These are phyloP conservation scores for Meyerozyma elateridarum DNA, from an alignment of 1,139 yeast genomes.

Conservation along the genomic window DNA sequence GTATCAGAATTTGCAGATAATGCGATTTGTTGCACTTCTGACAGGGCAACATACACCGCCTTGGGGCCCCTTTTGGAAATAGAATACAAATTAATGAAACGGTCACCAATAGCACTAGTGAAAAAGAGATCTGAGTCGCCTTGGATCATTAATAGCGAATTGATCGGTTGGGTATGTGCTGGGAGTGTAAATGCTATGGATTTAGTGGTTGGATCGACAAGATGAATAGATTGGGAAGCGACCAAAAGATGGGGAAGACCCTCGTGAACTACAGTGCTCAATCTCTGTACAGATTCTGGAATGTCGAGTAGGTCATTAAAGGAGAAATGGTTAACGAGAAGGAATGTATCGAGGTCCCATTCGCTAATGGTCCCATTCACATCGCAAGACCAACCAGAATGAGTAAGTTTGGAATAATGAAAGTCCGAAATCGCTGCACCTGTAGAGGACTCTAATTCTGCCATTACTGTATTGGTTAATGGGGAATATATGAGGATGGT, in stretches of 20 bases:
- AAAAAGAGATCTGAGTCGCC: constrained; percentile 42
- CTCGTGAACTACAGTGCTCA: constrained; percentile 31
- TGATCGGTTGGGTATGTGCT: constrained; percentile 68
- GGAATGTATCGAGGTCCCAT: constrained; percentile 53
- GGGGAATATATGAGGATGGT: constrained; percentile 66
- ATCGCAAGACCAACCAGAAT: constrained; percentile 61
- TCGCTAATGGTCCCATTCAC: constrained; percentile 56
- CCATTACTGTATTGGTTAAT: constrained; percentile 49
- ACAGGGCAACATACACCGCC: constrained; percentile 61
- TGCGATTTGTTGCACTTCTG: constrained; percentile 47
- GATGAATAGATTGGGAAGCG: constrained; percentile 59
- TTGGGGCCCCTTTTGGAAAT: constrained; percentile 36
- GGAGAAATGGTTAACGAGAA: constrained; percentile 37
- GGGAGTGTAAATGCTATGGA: constrained; percentile 50
- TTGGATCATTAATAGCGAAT: constrained; percentile 36
- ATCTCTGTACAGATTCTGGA: constrained; percentile 28
- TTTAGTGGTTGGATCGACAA: constrained; percentile 40
- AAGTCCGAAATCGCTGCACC: constrained; percentile 52
- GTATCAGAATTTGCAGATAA: constrained; percentile 32
- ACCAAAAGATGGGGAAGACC: constrained; percentile 46
- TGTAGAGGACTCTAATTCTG: constrained; percentile 47
- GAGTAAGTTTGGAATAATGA: constrained; percentile 37
- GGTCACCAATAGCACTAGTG: constrained; percentile 70
- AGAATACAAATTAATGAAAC: constrained; percentile 72
- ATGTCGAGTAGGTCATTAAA: constrained; percentile 34